Evolutionary conservation across 208 protist genomes (phyloP).

Genomic region (Strigomonas galati): DNA sequence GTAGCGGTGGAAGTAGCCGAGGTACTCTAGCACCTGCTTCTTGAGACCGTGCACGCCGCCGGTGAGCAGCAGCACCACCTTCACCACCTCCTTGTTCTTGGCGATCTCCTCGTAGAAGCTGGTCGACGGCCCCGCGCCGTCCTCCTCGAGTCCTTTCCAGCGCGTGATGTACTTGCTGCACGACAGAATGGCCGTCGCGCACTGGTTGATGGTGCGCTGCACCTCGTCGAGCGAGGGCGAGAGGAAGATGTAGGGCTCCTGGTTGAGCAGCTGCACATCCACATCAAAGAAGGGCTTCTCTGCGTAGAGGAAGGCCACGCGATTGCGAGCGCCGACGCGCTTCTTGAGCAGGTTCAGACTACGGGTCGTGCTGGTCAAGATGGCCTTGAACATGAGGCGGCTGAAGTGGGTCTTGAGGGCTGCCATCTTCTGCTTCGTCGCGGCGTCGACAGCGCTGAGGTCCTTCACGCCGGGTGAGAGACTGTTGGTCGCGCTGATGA

Average conservation of each 20-base stretch:
- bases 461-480: constrained; percentile 29
- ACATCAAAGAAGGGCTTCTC: constrained; percentile 96
- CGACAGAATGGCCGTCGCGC: constrained; percentile 85
- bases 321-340: constrained; percentile 87
- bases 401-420: constrained; percentile 89
- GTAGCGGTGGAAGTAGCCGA: constrained; percentile 89
- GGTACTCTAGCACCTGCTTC: constrained; percentile 92
- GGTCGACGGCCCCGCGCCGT: constrained; percentile 16
- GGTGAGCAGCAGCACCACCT: constrained; percentile 93
- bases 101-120: constrained; percentile 94
- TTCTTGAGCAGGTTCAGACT: constrained; percentile 92
- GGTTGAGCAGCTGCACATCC: constrained; percentile 90
- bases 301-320: constrained; percentile 90
- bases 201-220: constrained; percentile 94
- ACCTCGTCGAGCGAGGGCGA: constrained; percentile 94
- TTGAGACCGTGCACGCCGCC: constrained; percentile 91
- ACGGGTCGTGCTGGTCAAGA: constrained; percentile 87
- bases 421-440: constrained; percentile 74
- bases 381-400: constrained; percentile 91
- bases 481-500: constrained; percentile 37
- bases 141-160: constrained; percentile 73
- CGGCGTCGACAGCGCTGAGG: constrained; percentile 46
- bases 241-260: constrained; percentile 91
- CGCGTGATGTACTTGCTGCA: constrained; percentile 89
- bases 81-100: constrained; percentile 94